Evolutionary conservation across 1,139 yeast genomes (phyloP).

Genomic region (Suhomyces atakaporum): DNA sequence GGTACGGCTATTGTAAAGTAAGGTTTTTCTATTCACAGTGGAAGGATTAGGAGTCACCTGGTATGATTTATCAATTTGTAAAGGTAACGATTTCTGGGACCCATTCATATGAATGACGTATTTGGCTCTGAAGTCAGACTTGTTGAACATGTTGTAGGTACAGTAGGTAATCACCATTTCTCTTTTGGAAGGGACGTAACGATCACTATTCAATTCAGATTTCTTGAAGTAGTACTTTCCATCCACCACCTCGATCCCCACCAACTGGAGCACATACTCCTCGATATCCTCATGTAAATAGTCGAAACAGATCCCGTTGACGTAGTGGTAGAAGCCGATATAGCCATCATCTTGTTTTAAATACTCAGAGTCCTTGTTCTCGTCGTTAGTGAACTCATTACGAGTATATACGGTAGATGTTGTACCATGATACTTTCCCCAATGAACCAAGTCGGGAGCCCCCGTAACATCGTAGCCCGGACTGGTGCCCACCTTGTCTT

Average conservation of each 20-base stretch:
- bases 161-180: conserved; percentile 51
- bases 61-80: conserved; percentile 33
- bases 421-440: conserved; percentile 40
- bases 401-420: conserved; percentile 31
- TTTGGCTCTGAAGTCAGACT: conserved; percentile 48
- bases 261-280: conserved; percentile 28
- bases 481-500: conserved; percentile 18
- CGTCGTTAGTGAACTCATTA: conserved; percentile 29
- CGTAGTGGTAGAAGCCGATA: conserved; percentile 43
- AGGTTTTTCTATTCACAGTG: conserved; percentile 18
- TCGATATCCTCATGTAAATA: conserved; percentile 29
- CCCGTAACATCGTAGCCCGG: conserved; percentile 22
- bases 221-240: conserved; percentile 21
- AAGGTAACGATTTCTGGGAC: conserved; percentile 21
- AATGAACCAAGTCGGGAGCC: conserved; percentile 44
- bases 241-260: conserved; percentile 28
- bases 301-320: conserved; percentile 36
- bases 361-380: conserved; percentile 7
- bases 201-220: conserved; percentile 10
- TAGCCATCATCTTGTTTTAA: conserved; percentile 41
- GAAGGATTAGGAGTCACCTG: conserved; percentile 27
- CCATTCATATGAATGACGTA: conserved; percentile 29
- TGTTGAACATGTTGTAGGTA: conserved; percentile 49
- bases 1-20: conserved; percentile 21
- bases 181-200: conserved; percentile 19